A percentile compares a stretch with the other conserved stretches of the same genome.
Evolutionary conservation across 306 rosid species (phyloP).

Genomic region (Prunus armeniaca): DNA sequence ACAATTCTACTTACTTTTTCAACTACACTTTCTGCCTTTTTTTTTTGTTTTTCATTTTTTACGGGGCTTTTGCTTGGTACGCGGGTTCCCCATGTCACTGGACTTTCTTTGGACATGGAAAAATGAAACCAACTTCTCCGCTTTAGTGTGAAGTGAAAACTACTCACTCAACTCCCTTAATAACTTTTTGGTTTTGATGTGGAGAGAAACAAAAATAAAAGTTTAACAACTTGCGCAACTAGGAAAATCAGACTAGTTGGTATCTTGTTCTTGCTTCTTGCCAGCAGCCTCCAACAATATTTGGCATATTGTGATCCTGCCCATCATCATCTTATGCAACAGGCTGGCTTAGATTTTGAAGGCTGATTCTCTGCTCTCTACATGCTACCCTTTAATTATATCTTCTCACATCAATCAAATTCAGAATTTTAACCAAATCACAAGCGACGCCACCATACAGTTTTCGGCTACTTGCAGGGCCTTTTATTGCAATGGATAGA

Average conservation of each 20-base stretch:
- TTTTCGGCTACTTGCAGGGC: constrained; percentile 6
- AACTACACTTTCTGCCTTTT: no score
- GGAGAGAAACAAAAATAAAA: background rate
- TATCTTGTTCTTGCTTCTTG: background rate
- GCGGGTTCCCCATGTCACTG: background rate
- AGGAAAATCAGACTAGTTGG: constrained; percentile 3
- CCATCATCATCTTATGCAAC: constrained; percentile 10
- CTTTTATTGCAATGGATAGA: constrained; percentile 21
- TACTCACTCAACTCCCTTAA: no score
- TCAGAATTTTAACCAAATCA: constrained; percentile 7
- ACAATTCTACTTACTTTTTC: no score
- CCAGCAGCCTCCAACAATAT: constrained; percentile 8
- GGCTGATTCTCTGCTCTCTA: background rate
- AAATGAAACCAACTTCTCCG: background rate
- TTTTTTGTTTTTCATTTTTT: no score
- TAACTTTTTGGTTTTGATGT: no score
- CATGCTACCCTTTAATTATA: background rate
- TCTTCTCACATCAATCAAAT: background rate
- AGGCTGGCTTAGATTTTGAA: constrained; percentile 29
- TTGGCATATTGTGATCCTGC: constrained; percentile 7
- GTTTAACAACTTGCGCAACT: background rate
- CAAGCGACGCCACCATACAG: background rate
- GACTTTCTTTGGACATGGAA: background rate
- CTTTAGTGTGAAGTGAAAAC: background rate
- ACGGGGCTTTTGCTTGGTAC: background rate